Evolutionary conservation across 2,329 filamentous ascomycete species (phyloP).

Genomic region (Mycocentrospora acerina): DNA sequence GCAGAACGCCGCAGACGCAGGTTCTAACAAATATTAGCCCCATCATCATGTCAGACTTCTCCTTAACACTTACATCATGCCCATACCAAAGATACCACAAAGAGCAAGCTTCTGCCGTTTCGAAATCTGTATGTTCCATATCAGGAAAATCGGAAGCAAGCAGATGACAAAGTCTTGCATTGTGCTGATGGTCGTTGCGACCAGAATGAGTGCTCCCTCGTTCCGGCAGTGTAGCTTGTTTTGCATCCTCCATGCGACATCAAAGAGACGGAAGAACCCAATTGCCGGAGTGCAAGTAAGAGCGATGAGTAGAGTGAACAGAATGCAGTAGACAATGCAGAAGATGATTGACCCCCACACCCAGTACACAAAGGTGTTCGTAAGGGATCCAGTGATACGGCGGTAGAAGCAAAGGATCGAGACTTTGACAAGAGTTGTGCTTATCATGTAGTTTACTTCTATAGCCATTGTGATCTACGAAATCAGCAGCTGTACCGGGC

Average conservation of each 20-base stretch:
- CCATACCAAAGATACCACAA: constrained; percentile 48
- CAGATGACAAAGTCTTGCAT: constrained; percentile 46
- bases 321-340: constrained; percentile 42
- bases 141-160: constrained; percentile 46
- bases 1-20: constrained; percentile 39
- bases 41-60: background rate
- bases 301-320: constrained; percentile 39
- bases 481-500: background rate
- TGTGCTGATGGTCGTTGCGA: constrained; percentile 42
- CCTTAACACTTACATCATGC: constrained; percentile 41
- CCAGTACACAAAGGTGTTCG: constrained; percentile 38
- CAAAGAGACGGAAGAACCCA: constrained; percentile 46
- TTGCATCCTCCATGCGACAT: constrained; percentile 32
- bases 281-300: constrained; percentile 43
- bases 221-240: constrained; percentile 40
- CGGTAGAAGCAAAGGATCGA: constrained; percentile 46
- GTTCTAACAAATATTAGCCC: constrained; percentile 18
- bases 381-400: constrained; percentile 42
- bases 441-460: constrained; percentile 32
- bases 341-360: constrained; percentile 43
- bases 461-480: constrained; percentile 32
- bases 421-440: constrained; percentile 34
- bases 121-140: constrained; percentile 48
- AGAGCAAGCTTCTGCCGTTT: constrained; percentile 47
- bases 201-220: constrained; percentile 42